Percentiles rank a stretch among this genome's conserved stretches.
Conservation (phyloP, 805 yeast genomes). For the Ogataea populi-albae region DNA sequence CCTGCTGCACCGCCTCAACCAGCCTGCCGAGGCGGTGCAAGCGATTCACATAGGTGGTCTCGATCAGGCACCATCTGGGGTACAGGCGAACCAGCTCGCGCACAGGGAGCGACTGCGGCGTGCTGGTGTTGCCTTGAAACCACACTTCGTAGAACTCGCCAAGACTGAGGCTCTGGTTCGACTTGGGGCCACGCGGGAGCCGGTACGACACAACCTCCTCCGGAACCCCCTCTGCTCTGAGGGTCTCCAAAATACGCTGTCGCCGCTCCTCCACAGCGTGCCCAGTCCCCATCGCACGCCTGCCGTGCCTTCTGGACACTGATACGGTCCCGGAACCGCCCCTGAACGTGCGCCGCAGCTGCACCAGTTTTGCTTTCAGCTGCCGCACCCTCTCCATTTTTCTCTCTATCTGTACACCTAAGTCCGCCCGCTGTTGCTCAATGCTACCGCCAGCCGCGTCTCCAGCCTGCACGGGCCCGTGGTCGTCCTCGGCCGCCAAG, state of each 20-base stretch:
- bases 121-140: conserved; percentile 11
- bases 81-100: conserved; percentile 5
- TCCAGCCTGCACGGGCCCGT: conserved; percentile 2
- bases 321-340: no score
- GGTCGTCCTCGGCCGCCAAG: conserved; percentile 2
- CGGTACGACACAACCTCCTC: conserved; percentile 12
- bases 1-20: conserved; percentile 8
- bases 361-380: conserved; percentile 3
- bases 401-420: conserved; percentile 2
- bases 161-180: conserved; percentile 11
- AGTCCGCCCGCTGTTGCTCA: conserved; percentile 1
- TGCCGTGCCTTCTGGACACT: not conserved
- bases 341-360: conserved; percentile 2
- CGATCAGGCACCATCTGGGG: conserved; percentile 16
- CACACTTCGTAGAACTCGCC: conserved; percentile 17
- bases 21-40: conserved; percentile 14
- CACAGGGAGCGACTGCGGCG: conserved; percentile 14
- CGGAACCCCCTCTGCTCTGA: conserved; percentile 7
- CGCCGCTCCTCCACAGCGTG: not conserved
- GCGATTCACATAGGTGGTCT: conserved; percentile 16
- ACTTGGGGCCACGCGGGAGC: conserved; percentile 17
- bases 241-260: no score
- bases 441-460: conserved; percentile 4
- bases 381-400: conserved; percentile 4
- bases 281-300: not conserved